These are phyloP conservation scores for Ottelia alismoides DNA, from an alignment of 106 monocot species.

Conservation along the genomic window DNA sequence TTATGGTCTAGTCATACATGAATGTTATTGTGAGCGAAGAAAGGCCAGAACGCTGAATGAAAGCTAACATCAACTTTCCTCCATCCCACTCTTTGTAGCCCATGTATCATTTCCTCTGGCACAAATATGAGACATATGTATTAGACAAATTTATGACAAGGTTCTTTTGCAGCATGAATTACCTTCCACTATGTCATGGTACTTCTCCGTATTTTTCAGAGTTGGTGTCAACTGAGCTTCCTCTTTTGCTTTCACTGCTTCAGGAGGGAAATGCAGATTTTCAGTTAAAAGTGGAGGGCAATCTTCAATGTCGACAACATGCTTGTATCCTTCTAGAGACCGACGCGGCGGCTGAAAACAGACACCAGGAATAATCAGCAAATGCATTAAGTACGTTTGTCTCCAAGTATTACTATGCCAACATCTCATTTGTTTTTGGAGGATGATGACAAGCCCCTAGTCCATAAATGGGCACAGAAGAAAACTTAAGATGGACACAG, in stretches of 20 bases:
- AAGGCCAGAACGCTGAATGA: slow-evolving; percentile 76
- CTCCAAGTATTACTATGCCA: too few species aligned
- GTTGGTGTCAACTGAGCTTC: slow-evolving; percentile 45
- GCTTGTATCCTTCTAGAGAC: slow-evolving; percentile 84
- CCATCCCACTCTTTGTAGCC: slow-evolving; percentile 90
- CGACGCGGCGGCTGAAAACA: slow-evolving; percentile 48
- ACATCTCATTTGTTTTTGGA: too few species aligned
- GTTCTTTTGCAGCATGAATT: neutral
- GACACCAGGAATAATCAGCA: neutral
- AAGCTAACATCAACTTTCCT: slow-evolving; percentile 97
- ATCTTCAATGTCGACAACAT: slow-evolving; percentile 66
- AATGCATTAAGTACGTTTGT: neutral
- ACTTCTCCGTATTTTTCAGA: slow-evolving; percentile 37
- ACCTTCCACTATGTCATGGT: slow-evolving; percentile 80
- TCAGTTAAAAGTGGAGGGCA: slow-evolving; percentile 47
- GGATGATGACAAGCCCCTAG: neutral
- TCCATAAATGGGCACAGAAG: too few species aligned
- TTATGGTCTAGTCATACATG: slow-evolving; percentile 66
- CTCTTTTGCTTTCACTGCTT: slow-evolving; percentile 56
- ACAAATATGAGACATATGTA: neutral
- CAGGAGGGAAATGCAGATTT: slow-evolving; percentile 53
- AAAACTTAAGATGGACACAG: too few species aligned
- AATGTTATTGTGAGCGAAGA: slow-evolving; percentile 93
- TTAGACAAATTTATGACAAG: neutral
- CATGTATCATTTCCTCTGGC: slow-evolving; percentile 91